Conservation (phyloP, 169 alveolate genomes). For the Eimeria acervulina region DNA sequence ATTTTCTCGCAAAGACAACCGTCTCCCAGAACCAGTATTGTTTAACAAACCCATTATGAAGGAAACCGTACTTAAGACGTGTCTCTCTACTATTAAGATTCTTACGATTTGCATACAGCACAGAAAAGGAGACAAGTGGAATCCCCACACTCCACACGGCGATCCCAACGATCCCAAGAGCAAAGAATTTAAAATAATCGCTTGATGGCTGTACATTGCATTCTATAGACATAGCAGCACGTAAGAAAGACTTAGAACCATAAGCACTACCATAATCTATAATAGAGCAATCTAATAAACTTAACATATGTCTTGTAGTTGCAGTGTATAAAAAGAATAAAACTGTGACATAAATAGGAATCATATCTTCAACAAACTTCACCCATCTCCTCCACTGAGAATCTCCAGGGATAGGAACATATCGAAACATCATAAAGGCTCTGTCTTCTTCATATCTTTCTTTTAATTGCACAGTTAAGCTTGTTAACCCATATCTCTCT, state of each 20-base stretch:
- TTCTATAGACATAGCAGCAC: conserved; percentile 90
- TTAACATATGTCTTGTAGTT: conserved; percentile 90
- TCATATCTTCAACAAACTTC: conserved; percentile 92
- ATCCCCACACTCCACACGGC: conserved; percentile 92
- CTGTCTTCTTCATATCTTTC: conserved; percentile 89
- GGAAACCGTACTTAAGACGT: conserved; percentile 91
- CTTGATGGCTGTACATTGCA: conserved; percentile 87
- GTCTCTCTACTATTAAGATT: conserved; percentile 89
- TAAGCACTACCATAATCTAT: conserved; percentile 86
- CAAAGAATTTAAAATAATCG: conserved; percentile 87
- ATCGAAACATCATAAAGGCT: conserved; percentile 90
- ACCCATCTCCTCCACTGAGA: conserved; percentile 84
- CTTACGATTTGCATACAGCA: conserved; percentile 88
- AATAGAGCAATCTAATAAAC: conserved; percentile 90
- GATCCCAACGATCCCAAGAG: conserved; percentile 90
- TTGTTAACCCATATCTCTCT: conserved; percentile 85
- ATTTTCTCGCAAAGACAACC: conserved; percentile 90
- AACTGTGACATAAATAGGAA: conserved; percentile 92
- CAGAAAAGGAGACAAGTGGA: conserved; percentile 90
- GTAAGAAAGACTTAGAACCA: conserved; percentile 88
- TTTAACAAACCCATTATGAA: conserved; percentile 91
- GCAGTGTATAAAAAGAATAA: conserved; percentile 90
- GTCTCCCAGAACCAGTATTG: conserved; percentile 93
- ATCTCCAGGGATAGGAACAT: conserved; percentile 89
- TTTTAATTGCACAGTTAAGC: conserved; percentile 84